Evolutionary conservation across 352 stramenopile species (phyloP), one percentile per base, ranked within the genome.

Genomic region (Plasmopara muralis): DNA sequence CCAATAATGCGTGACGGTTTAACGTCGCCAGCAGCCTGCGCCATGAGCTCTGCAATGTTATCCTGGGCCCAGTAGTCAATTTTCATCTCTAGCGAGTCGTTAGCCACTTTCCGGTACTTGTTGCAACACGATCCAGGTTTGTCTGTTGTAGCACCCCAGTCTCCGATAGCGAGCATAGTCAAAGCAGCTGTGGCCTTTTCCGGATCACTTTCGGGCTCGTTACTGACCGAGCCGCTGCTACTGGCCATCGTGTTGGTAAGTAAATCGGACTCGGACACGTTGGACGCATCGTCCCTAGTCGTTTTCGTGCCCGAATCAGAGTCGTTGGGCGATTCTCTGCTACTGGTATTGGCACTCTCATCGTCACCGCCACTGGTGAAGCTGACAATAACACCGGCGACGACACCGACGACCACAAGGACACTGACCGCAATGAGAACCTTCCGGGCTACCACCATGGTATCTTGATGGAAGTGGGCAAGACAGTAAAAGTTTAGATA

Each of bases 61-160:
- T 90, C 85, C 64, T 93, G 80, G 4, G 83, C 72, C 72, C 78
- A 89, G 67, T 89, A 93, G 61, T 93, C 83, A 38, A 83, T 90
- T 60, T 93, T 93, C 68, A 84, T 84, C 52, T 87, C 80, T 29
- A 93, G 64, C 60, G 82, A 87, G 57, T 89, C 81, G 51, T 75
- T 70, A 13, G 73, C 72, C 9, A 79, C 82, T 66, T 87, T 89
- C 35, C 78, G 78, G 67, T 94, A 94, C 66, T 92, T 89, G 72
- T 89, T 91, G 59, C 83, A 94, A 70, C 83, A 94, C 54, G 81
- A 89, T 28, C 83, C 83, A 2, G 83, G 81, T 62, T 92, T 89
- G 66, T 91, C 81, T 6, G 80, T 89, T 28, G 83, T 93, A 6
- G 81, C 83, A 0, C 83, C 83, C 83, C 83, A 93, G 57, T 93